phyloP scores from a whole-genome alignment of 106 monocot species.

The Agapanthus africanus region DNA sequence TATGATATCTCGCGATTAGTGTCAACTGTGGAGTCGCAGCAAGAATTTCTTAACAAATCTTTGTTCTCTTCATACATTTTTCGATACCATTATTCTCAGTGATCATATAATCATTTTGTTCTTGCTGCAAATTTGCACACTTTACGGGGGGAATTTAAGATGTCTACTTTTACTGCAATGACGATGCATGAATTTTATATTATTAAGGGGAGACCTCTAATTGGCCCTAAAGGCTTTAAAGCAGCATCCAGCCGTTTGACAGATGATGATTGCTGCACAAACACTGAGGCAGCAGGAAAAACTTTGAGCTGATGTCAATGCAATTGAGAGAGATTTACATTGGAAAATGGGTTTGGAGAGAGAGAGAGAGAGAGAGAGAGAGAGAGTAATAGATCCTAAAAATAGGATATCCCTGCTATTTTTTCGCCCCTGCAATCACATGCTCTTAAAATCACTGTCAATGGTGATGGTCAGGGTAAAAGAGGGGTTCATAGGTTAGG shows the following conservation, averaged over 20 bases:
- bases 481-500: too few species aligned
- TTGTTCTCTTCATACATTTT: not conserved
- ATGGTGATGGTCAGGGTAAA: too few species aligned
- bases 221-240: not conserved
- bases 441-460: too few species aligned
- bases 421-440: too few species aligned
- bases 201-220: not conserved
- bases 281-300: conserved; percentile 5
- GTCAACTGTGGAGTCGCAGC: too few species aligned
- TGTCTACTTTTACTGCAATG: not conserved
- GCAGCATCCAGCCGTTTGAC: not conserved
- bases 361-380: not conserved
- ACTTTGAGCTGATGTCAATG: not conserved
- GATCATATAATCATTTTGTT: not conserved
- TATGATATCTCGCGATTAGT: too few species aligned
- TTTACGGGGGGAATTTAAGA: not conserved
- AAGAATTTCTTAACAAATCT: not conserved
- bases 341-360: not conserved
- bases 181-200: not conserved
- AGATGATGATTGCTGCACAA: not conserved
- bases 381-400: too few species aligned
- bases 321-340: conserved; percentile 4
- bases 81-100: not conserved
- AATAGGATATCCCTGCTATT: too few species aligned
- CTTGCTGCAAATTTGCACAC: not conserved